Evolutionary conservation across 495 filamentous ascomycete species (phyloP).

Genomic region (Oleoguttula mirabilis): DNA sequence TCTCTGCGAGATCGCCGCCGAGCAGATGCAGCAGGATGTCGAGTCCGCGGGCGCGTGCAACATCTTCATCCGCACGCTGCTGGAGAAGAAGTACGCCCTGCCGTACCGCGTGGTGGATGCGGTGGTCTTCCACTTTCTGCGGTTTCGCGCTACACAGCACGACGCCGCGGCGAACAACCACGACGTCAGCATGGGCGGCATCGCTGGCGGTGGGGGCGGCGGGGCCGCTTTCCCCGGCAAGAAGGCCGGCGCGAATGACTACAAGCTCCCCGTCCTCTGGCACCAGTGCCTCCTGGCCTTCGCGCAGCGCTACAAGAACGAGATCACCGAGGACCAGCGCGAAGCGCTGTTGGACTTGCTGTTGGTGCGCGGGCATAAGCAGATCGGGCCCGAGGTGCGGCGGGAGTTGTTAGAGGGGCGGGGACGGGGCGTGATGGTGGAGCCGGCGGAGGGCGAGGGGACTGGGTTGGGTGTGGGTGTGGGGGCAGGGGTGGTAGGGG

Average conservation of each 20-base stretch:
- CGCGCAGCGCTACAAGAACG: slow-evolving; percentile 85
- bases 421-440: slow-evolving; percentile 65
- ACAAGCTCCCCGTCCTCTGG: slow-evolving; percentile 69
- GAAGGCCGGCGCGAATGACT: slow-evolving; percentile 31
- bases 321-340: slow-evolving; percentile 84
- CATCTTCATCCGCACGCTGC: slow-evolving; percentile 77
- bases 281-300: slow-evolving; percentile 82
- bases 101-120: slow-evolving; percentile 91
- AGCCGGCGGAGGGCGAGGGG: slow-evolving; percentile 52
- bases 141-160: slow-evolving; percentile 55
- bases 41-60: slow-evolving; percentile 81
- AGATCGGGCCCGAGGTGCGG: slow-evolving; percentile 81
- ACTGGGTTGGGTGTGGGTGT: slow-evolving; percentile 69
- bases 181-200: slow-evolving; percentile 36
- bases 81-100: slow-evolving; percentile 95
- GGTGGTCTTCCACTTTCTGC: slow-evolving; percentile 89
- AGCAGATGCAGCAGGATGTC: slow-evolving; percentile 47
- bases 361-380: slow-evolving; percentile 72
- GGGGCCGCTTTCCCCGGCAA: not conserved
- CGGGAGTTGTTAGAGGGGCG: slow-evolving; percentile 82
- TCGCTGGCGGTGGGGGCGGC: slow-evolving; percentile 26
- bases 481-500: slow-evolving; percentile 41
- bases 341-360: slow-evolving; percentile 84
- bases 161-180: slow-evolving; percentile 23
- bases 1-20: slow-evolving; percentile 84